phyloP scores from a whole-genome alignment of 1,284 basidiomycete species.

The Sporisorium scitamineum region DNA sequence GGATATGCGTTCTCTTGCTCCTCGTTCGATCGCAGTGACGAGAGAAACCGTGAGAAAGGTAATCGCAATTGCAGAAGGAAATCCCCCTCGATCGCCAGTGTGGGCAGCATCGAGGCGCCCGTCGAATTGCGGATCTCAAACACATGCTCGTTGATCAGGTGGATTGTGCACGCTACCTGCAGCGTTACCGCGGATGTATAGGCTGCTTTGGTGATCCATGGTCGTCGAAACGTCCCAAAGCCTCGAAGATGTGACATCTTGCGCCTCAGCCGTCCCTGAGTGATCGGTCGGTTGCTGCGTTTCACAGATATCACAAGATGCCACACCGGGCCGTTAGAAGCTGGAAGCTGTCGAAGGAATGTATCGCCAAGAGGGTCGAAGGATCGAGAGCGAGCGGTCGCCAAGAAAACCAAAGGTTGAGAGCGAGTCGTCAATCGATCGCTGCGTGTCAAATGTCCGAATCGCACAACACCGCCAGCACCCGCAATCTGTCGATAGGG shows the following conservation, averaged over 20 bases:
- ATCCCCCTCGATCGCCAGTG: constrained; percentile 58
- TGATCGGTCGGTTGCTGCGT: background rate
- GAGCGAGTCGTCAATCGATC: too few relatives aligned
- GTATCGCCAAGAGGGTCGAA: too few relatives aligned
- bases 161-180: constrained; percentile 50
- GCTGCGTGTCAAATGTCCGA: too few relatives aligned
- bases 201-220: constrained; percentile 17
- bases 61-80: constrained; percentile 55
- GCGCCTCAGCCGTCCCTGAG: background rate
- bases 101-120: constrained; percentile 66
- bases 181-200: constrained; percentile 25
- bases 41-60: constrained; percentile 33
- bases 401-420: too few relatives aligned
- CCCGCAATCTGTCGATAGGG: too few relatives aligned
- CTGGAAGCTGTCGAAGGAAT: too few relatives aligned
- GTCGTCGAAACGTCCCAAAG: background rate
- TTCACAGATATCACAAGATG: too few relatives aligned
- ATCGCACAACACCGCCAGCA: too few relatives aligned
- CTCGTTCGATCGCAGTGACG: background rate
- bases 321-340: too few relatives aligned
- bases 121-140: constrained; percentile 56
- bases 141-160: constrained; percentile 56
- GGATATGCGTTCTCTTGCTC: constrained; percentile 1
- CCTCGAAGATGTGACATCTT: constrained; percentile 14
- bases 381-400: too few relatives aligned